Conservation (phyloP, 2,329 filamentous ascomycete species). For the Xylariaceae sp. region DNA sequence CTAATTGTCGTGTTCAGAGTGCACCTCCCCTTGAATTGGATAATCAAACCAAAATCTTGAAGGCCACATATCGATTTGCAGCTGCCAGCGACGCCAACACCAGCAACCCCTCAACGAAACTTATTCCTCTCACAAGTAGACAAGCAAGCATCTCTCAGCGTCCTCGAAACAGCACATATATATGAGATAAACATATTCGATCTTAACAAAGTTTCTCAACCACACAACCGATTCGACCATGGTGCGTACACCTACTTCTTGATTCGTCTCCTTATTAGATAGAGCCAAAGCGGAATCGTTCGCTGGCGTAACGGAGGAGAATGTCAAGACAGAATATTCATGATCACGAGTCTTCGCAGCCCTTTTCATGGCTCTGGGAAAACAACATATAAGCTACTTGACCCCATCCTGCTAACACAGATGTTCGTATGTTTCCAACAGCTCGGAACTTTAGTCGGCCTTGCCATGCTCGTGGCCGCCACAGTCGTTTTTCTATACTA, state of each 20-base stretch:
- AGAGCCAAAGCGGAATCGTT: too few relatives aligned
- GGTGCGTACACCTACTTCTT: slow-evolving; percentile 9
- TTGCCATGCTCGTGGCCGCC: slow-evolving; percentile 63
- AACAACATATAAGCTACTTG: too few relatives aligned
- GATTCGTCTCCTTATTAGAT: too few relatives aligned
- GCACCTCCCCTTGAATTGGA: slow-evolving; percentile 5
- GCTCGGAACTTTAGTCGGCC: slow-evolving; percentile 79
- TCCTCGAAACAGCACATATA: too few relatives aligned
- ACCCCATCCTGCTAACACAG: slow-evolving; percentile 9
- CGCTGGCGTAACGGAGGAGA: too few relatives aligned
- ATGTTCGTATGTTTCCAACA: slow-evolving; percentile 34
- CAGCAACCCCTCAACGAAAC: background rate
- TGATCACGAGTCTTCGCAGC: too few relatives aligned
- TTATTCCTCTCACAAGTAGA: background rate
- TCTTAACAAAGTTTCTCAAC: too few relatives aligned
- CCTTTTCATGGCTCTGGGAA: too few relatives aligned
- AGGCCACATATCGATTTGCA: background rate
- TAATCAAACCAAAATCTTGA: background rate
- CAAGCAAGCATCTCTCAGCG: too few relatives aligned
- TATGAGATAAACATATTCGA: too few relatives aligned
- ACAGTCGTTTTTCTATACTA: slow-evolving; percentile 74
- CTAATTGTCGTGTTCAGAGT: slow-evolving; percentile 10
- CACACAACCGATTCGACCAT: slow-evolving; percentile 6
- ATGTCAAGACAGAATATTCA: too few relatives aligned
- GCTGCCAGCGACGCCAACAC: background rate